phyloP scores from a whole-genome alignment of 2,329 filamentous ascomycete species.

The Aplosporella prunicola region DNA sequence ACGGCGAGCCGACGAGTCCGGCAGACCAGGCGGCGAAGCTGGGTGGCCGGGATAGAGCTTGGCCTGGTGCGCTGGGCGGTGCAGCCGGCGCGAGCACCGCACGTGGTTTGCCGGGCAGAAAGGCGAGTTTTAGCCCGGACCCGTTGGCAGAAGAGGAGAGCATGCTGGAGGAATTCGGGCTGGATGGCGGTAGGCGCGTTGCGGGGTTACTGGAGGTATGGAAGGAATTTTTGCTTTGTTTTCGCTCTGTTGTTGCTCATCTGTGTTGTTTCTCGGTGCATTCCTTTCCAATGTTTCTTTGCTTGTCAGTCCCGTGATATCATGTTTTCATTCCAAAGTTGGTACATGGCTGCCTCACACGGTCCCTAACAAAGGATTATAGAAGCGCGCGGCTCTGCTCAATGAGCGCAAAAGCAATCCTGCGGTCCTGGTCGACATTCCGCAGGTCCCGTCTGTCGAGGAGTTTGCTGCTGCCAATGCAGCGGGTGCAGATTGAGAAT shows the following conservation, averaged over 20 bases:
- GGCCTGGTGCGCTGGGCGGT: slow-evolving; percentile 12
- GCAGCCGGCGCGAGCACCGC: not conserved
- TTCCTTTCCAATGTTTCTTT: not conserved
- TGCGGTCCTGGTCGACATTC: slow-evolving; percentile 37
- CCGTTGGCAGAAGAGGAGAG: slow-evolving; percentile 18
- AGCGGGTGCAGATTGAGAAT: slow-evolving; percentile 4
- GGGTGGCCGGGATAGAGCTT: too few species aligned
- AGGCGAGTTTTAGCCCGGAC: slow-evolving; percentile 15
- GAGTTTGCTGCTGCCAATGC: slow-evolving; percentile 31
- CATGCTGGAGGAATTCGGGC: slow-evolving; percentile 22
- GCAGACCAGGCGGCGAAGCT: slow-evolving; percentile 12
- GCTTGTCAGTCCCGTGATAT: too few species aligned
- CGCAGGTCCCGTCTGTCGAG: slow-evolving; percentile 33
- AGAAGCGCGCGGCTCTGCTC: slow-evolving; percentile 32
- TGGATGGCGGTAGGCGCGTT: slow-evolving; percentile 16
- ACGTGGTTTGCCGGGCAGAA: not conserved
- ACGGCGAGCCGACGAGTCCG: slow-evolving; percentile 20
- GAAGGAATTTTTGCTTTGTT: slow-evolving; percentile 8
- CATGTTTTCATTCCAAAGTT: too few species aligned
- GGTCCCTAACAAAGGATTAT: too few species aligned
- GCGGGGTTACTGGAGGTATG: slow-evolving; percentile 23
- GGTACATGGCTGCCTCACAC: too few species aligned
- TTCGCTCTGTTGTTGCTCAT: not conserved
- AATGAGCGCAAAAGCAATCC: slow-evolving; percentile 31
- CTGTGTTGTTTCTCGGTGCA: not conserved